A percentile compares a stretch with the other conserved stretches of the same genome.
Conservation (phyloP, 495 filamentous ascomycete genomes). For the Xylaria cubensis region DNA sequence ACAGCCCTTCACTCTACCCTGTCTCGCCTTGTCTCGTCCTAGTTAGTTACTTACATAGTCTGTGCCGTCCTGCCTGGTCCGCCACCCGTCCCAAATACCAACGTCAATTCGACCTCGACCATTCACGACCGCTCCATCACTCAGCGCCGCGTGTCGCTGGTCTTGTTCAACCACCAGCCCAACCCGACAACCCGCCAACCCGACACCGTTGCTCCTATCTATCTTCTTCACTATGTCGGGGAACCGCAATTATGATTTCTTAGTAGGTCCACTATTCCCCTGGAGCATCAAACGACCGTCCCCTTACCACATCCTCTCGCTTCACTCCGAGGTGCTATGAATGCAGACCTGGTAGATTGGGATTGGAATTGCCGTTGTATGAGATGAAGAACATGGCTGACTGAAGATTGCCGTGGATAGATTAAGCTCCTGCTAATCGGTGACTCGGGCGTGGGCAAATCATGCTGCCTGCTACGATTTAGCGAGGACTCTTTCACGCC, state of each 20-base stretch:
- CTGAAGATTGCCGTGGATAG: slow-evolving; percentile 50
- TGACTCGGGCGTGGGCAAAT: slow-evolving; percentile 97
- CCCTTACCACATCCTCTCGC: neutral
- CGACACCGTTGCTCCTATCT: slow-evolving; percentile 25
- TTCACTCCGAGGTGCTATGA: slow-evolving; percentile 17
- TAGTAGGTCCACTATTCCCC: slow-evolving; percentile 64
- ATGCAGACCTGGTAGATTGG: neutral
- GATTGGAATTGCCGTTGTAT: neutral
- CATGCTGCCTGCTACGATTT: slow-evolving; percentile 97
- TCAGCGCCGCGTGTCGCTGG: slow-evolving; percentile 14
- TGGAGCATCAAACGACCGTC: slow-evolving; percentile 14
- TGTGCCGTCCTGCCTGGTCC: neutral
- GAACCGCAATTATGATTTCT: slow-evolving; percentile 97
- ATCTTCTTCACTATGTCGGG: slow-evolving; percentile 75
- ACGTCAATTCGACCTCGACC: slow-evolving; percentile 12
- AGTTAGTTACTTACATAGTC: neutral
- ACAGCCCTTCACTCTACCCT: neutral
- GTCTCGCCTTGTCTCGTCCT: neutral
- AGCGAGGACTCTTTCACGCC: slow-evolving; percentile 99
- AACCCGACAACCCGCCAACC: slow-evolving; percentile 4
- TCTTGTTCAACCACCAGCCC: slow-evolving; percentile 17
- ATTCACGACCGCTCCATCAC: slow-evolving; percentile 4
- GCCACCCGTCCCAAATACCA: slow-evolving; percentile 11
- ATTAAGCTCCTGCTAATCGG: slow-evolving; percentile 99
- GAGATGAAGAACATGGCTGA: slow-evolving; percentile 2